Conservation (phyloP, 1,284 basidiomycete species). For the Leccinum griseonigrum region DNA sequence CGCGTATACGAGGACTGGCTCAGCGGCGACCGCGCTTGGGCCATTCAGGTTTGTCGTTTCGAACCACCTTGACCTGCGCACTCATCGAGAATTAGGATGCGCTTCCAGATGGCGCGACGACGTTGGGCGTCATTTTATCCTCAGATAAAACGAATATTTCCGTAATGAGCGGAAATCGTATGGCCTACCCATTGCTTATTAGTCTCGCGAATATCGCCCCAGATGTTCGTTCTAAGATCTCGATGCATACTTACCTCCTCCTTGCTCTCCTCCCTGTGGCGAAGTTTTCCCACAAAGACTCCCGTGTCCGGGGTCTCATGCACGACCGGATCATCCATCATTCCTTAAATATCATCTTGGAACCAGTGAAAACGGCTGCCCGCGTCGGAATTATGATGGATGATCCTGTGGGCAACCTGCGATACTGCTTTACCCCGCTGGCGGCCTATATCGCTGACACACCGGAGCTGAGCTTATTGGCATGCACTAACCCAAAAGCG, state of each 20-base stretch:
- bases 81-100: neutral
- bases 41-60: neutral
- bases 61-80: neutral
- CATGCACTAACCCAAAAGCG: neutral
- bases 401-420: conserved; percentile 24
- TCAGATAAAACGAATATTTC: conserved; percentile 1
- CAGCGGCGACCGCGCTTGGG: conserved; percentile 2
- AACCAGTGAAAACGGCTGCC: conserved; percentile 32
- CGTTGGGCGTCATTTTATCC: conserved; percentile 6
- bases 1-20: conserved; percentile 13
- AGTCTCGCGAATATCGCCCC: conserved; percentile 3
- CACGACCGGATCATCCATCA: conserved; percentile 27
- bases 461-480: neutral
- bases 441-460: conserved; percentile 2
- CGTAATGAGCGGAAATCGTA: conserved; percentile 30
- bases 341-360: conserved; percentile 28
- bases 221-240: conserved; percentile 28
- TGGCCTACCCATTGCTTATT: conserved; percentile 11
- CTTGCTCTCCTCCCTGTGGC: conserved; percentile 30
- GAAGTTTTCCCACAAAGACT: conserved; percentile 20
- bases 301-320: neutral
- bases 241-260: conserved; percentile 28
- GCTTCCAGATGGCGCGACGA: neutral
- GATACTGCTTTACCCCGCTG: neutral
- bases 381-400: conserved; percentile 27